Base-by-base conservation (phyloP, 2,329 filamentous ascomycete genomes). In the Ophiognomonia clavigignenti-juglandacearum region DNA sequence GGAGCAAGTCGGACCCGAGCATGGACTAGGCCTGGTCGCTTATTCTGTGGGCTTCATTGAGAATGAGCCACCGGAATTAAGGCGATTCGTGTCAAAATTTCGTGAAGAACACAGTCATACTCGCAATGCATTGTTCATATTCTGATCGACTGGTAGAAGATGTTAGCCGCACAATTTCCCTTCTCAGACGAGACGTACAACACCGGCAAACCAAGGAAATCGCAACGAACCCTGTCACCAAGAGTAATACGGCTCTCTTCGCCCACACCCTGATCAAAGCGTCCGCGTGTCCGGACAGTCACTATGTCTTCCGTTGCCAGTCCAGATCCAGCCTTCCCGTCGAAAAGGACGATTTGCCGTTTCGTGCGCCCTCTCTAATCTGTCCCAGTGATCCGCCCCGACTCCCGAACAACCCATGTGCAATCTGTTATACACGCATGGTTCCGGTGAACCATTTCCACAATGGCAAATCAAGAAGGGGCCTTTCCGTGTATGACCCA, bases 321-420 rank as follows among this genome's bases (percentile, higher is more conserved):
- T n/a, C n/a, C n/a, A n/a, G n/a, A n/a, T n/a, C n/a, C n/a, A n/a
- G n/a, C n/a, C n/a, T n/a, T n/a, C n/a, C n/a, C n/a, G n/a, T n/a
- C n/a, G n/a, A n/a, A n/a, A n/a, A n/a, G n/a, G n/a, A n/a, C n/a
- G n/a, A n/a, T n/a, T n/a, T n/a, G n/a, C n/a, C n/a, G n/a, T n/a
- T n/a, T n/a, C n/a, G n/a, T n/a, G n/a, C 13, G 29, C 29, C 29
- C 16, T 36, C 14, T 13, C 34, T 9, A 20, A 7, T 36, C 34
- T 18, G 7, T 48, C 26, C 45, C 45, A 26, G 38, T 36, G 8
- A 3, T 26, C 19, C 32, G 18, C 22, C 40, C 45, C 36, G 23
- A 51, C 48, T 48, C 48, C 48, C 34, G 10, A 26, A 14, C 45
- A 23, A 45, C 24, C 36, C 32, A 45, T 45, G 48, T 39, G 48